Evolutionary conservation across 495 filamentous ascomycete species (phyloP).

Genomic region (Tuber magnatum): DNA sequence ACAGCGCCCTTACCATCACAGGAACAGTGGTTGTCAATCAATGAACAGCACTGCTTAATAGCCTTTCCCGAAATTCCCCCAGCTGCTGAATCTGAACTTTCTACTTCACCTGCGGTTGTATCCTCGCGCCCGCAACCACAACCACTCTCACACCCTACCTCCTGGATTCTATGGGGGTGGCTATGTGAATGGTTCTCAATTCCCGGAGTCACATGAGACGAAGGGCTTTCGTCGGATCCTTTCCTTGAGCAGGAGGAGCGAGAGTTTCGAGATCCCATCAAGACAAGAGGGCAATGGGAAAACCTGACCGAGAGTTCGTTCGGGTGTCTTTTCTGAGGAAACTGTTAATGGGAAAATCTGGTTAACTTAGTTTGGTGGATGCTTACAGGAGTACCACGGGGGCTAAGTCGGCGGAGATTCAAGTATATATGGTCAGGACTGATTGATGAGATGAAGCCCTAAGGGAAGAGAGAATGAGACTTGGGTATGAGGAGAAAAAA

Average conservation of each 20-base stretch:
- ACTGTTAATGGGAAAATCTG: neutral
- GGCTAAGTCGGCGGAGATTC: neutral
- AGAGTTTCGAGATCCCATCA: neutral
- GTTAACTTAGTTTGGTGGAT: neutral
- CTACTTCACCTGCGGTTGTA: neutral
- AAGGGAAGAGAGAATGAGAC: neutral
- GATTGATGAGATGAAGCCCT: neutral
- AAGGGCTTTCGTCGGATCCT: neutral
- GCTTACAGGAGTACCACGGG: neutral
- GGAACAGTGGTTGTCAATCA: constrained; percentile 4
- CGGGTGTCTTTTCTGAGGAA: neutral
- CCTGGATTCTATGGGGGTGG: neutral
- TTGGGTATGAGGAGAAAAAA: neutral
- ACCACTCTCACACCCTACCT: neutral
- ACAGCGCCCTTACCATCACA: constrained; percentile 22
- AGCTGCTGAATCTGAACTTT: neutral
- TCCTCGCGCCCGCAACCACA: neutral
- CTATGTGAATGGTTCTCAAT: neutral
- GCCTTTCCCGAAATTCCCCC: neutral
- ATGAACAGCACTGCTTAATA: neutral
- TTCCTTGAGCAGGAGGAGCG: neutral
- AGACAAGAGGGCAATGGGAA: neutral
- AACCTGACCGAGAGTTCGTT: neutral
- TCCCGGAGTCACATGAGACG: neutral
- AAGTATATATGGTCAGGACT: neutral